phyloP scores from a whole-genome alignment of 1,139 yeast genomes.

The Zygosaccharomyces pseudobailii region DNA sequence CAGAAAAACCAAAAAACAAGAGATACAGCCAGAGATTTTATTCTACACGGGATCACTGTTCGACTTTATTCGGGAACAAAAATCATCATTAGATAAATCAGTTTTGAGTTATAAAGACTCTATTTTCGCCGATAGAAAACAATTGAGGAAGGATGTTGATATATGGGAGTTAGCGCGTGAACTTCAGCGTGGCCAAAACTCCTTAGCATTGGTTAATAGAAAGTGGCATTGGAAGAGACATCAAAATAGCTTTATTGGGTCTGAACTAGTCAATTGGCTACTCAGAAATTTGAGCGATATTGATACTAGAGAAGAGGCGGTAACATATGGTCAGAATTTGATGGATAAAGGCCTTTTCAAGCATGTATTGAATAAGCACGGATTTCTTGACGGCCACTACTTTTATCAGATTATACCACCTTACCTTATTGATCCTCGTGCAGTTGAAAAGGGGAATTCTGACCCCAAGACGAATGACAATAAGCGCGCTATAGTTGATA shows the following conservation, averaged over 20 bases:
- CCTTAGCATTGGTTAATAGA: conserved; percentile 61
- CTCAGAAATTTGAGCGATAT: conserved; percentile 74
- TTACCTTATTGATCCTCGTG: conserved; percentile 34
- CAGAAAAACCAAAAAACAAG: conserved; percentile 41
- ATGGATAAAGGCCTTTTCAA: conserved; percentile 68
- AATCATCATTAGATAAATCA: conserved; percentile 19
- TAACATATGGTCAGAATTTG: conserved; percentile 66
- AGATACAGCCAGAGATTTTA: conserved; percentile 64
- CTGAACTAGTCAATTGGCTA: conserved; percentile 82
- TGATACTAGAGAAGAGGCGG: conserved; percentile 76
- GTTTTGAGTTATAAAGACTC: conserved; percentile 32
- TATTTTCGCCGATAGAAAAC: conserved; percentile 34
- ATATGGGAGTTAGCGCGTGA: conserved; percentile 55
- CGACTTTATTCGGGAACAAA: conserved; percentile 54
- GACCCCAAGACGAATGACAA: conserved; percentile 6
- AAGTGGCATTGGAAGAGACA: conserved; percentile 89
- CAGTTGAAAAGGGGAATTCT: conserved; percentile 2
- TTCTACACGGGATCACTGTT: conserved; percentile 87
- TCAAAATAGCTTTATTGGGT: conserved; percentile 75
- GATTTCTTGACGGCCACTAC: conserved; percentile 87
- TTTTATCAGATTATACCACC: conserved; percentile 71
- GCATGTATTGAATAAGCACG: conserved; percentile 81
- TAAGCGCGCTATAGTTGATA: conserved; percentile 7
- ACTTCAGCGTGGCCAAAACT: conserved; percentile 56
- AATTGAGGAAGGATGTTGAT: conserved; percentile 40